A percentile compares a stretch with the other conserved stretches of the same genome.
These are phyloP conservation scores for Cladophialophora bantiana DNA, from an alignment of 2,329 filamentous ascomycete genomes.

Conservation along the genomic window DNA sequence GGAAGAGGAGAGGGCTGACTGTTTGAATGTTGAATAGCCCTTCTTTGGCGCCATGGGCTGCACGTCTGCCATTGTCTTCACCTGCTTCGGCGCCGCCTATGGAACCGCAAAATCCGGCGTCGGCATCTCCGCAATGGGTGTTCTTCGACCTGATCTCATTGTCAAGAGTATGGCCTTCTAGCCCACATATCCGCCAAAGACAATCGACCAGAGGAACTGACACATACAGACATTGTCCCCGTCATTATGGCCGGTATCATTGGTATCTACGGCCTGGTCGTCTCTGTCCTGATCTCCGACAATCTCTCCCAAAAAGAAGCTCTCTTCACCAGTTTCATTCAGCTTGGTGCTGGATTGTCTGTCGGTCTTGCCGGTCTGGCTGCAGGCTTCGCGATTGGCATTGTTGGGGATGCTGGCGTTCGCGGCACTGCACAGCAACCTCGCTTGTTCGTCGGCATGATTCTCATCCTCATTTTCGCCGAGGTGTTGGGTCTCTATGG, in stretches of 20 bases:
- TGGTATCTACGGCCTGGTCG: constrained; percentile 94
- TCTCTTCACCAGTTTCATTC: constrained; percentile 83
- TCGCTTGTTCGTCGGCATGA: constrained; percentile 82
- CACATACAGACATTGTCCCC: constrained; percentile 35
- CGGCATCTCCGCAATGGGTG: constrained; percentile 97
- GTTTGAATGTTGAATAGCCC: constrained; percentile 61
- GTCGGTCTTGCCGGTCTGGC: constrained; percentile 84
- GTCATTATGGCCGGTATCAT: constrained; percentile 99
- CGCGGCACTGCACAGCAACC: constrained; percentile 61
- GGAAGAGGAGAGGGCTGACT: constrained; percentile 9
- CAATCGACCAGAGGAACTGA: constrained; percentile 14
- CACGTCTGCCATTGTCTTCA: constrained; percentile 93
- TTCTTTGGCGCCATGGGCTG: constrained; percentile 99
- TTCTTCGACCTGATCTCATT: constrained; percentile 95
- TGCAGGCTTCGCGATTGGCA: constrained; percentile 84
- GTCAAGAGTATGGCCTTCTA: constrained; percentile 83
- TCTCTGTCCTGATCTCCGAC: constrained; percentile 85
- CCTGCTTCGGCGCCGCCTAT: constrained; percentile 94
- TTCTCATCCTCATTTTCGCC: constrained; percentile 98
- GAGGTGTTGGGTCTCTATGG: constrained; percentile 99
- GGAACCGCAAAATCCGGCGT: constrained; percentile 99
- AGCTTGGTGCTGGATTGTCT: constrained; percentile 81
- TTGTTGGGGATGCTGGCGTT: constrained; percentile 69
- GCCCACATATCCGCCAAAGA: background rate
- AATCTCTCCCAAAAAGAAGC: constrained; percentile 74